Evolutionary conservation across 176 grass and related monocot species (phyloP), one percentile per base, ranked within the genome.

Genomic region (Ampelocalamus luodianensis): DNA sequence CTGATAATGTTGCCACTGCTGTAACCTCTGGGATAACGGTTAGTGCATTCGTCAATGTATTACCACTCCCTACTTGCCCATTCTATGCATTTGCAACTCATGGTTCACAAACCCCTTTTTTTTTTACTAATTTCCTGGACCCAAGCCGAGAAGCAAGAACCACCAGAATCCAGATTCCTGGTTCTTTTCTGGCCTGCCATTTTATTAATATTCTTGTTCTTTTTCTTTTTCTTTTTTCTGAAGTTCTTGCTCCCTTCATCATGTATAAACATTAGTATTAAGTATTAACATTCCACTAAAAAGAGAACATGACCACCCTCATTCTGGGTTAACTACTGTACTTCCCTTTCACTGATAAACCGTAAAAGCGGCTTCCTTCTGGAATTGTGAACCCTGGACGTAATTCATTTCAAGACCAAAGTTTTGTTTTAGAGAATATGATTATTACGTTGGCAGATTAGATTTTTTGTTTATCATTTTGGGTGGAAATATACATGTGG

Each of bases 1-100:
- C 83, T 37, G 55, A 75, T 73, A 71, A 23, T 84, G 70, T 38
- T 70, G 53, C 64, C 23, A n/a, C 24, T 62, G 85, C 56, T 50
- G 40, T 81, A 61, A 63, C 53, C n/a, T 61, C 70, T 63, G 40
- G 27, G 76, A 85, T 43, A 43, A 76, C 2, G 88, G 88, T 89
- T 76, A 89, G 88, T 85, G 70, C 42, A 75, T 34, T 71, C 22
- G 69, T 71, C 32, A 11, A 83, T 51, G 39, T 18, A 29, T 22
- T 16, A 29, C 32, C 1, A n/a, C 13, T 65, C 46, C 29, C 49
- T 39, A 51, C 53, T 55, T 40, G 59, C 1, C 12, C 9, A 23
- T 69, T 74, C 73, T 83, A 20, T 34, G 13, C 46, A 84, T 68
- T 68, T 59, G 20, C 37, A 84, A 84, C 39, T 79, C 45, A 36